A percentile compares a stretch with the other conserved stretches of the same genome.
These are phyloP conservation scores for Microdochium nivale DNA, from an alignment of 2,329 filamentous ascomycete species.

Conservation along the genomic window DNA sequence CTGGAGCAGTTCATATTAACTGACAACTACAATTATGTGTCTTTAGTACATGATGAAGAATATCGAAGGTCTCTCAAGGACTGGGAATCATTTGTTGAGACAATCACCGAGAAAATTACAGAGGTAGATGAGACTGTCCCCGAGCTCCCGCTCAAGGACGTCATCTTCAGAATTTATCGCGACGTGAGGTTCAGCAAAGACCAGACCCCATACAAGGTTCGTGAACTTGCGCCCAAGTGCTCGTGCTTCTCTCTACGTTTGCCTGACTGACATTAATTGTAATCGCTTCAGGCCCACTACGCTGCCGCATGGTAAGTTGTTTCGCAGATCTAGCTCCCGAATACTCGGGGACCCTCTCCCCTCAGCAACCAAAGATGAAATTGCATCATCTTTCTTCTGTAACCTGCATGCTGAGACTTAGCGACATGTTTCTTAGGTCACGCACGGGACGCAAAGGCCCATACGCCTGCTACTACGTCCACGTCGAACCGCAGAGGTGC, in stretches of 20 bases:
- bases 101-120: conserved; percentile 60
- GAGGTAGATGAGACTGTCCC: conserved; percentile 74
- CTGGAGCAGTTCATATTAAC: no score
- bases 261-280: background rate
- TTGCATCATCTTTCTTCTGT: background rate
- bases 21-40: no score
- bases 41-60: conserved; percentile 66
- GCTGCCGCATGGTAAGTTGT: conserved; percentile 64
- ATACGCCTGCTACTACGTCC: conserved; percentile 83
- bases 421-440: conserved; percentile 41
- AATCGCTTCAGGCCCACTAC: conserved; percentile 65
- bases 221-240: conserved; percentile 7
- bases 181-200: conserved; percentile 80
- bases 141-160: conserved; percentile 76
- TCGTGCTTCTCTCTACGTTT: background rate
- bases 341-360: conserved; percentile 2
- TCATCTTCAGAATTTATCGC: conserved; percentile 81
- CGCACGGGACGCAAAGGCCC: conserved; percentile 80
- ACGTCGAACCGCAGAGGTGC: conserved; percentile 63
- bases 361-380: background rate
- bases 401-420: conserved; percentile 12
- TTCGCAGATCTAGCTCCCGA: background rate
- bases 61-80: conserved; percentile 72
- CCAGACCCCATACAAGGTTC: conserved; percentile 79
- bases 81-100: conserved; percentile 71